phyloP scores from a whole-genome alignment of 208 protist genomes.

The Acanthamoeba castellanii region DNA sequence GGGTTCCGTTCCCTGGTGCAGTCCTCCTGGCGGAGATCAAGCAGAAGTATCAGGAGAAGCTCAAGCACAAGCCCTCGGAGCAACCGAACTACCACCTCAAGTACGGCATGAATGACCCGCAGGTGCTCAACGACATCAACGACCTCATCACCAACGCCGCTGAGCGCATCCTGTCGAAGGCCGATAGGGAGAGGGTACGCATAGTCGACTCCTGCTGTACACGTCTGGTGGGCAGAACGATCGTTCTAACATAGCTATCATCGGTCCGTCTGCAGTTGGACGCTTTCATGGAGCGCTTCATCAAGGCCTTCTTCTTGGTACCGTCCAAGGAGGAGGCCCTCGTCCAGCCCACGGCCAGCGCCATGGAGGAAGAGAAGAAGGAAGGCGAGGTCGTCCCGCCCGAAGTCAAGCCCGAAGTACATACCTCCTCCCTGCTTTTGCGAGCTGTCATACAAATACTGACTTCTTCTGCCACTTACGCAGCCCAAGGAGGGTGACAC shows the following conservation, averaged over 20 bases:
- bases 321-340: not conserved
- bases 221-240: not conserved
- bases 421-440: not conserved
- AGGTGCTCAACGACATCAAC: constrained; percentile 76
- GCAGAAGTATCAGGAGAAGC: constrained; percentile 80
- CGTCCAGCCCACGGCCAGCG: too few species aligned
- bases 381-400: not conserved
- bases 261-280: constrained; percentile 53
- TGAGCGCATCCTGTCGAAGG: constrained; percentile 46
- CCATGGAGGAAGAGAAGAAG: not conserved
- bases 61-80: constrained; percentile 32
- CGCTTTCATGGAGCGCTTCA: constrained; percentile 72
- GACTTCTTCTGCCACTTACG: not conserved
- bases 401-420: not conserved
- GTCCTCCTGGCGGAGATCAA: constrained; percentile 80
- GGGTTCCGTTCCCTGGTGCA: not conserved
- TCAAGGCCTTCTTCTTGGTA: constrained; percentile 66
- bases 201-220: not conserved
- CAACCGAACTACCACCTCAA: constrained; percentile 72
- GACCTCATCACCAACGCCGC: constrained; percentile 73
- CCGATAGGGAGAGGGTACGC: constrained; percentile 64
- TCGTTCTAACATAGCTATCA: not conserved
- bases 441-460: not conserved
- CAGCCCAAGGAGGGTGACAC: not conserved
- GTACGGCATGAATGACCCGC: constrained; percentile 72